Base-by-base conservation (phyloP, 2,329 filamentous ascomycete genomes). In the Sclerotiophoma versabilis region DNA sequence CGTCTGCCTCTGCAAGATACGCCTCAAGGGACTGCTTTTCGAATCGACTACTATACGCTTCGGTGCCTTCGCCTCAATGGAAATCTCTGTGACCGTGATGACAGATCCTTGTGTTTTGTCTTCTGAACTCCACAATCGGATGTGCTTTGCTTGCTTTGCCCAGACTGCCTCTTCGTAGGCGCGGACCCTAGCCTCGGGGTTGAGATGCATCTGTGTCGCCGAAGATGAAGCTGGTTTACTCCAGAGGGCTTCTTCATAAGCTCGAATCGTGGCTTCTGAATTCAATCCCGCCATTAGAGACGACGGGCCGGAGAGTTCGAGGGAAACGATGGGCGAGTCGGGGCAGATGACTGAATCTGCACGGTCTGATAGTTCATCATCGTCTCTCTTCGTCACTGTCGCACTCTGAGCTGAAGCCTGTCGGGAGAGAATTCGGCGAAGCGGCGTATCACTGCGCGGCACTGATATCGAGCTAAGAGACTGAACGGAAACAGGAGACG, bases 341-440 rank as follows among this genome's bases (percentile, higher is more conserved):
- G 45, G 27, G 7, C 25, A 36, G 27, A 54, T 49, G 32, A 54
- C 45, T 2, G 45, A 54, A 27, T 49, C 51, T 6, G 51, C 45
- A 29, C 51, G 45, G 22, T 39, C 22, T 6, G 33, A 39, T 1
- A 26, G 11, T 10, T 25, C 11, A 11, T 45, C 33, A 5, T 41
- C 32, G 2, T 54, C 20, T 39, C 43, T 32, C 12, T 30, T 20
- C 7, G 23, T 12, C 1, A 4, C n/a, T 10, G 26, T 4, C 9
- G n/a, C 11, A 2, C 15, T n/a, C 3, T 15, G 33, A 3, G 27
- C 3, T 2, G 39, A 41, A 4, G 32, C 17, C 32, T 54, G 51
- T 9, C 51, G 51, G 1, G 27, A 29, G 26, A 54, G 22, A 12
- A 45, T 54, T 22, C 45, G 51, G 14, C 51, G 45, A 4, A 54